Evolutionary conservation across 78 protist genomes (phyloP).

Genomic region (Dictyostelium capitatum): DNA sequence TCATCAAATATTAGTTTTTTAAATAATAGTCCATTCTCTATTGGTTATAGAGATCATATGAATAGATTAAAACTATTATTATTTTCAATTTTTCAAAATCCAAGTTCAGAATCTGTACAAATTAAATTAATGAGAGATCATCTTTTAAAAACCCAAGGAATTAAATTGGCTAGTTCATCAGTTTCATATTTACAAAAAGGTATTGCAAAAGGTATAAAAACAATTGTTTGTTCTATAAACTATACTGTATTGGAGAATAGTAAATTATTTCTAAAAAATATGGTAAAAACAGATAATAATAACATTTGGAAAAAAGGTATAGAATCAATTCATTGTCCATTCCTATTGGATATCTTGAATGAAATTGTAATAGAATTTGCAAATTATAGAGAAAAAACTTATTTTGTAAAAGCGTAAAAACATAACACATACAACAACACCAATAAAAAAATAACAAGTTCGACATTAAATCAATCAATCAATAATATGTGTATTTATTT

Average conservation of each 20-base stretch:
- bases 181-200: conserved; percentile 33
- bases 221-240: neutral
- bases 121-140: conserved; percentile 26
- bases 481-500: too few species aligned
- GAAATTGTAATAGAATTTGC: conserved; percentile 39
- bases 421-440: too few species aligned
- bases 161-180: neutral
- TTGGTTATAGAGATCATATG: conserved; percentile 37
- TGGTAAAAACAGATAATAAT: conserved; percentile 3
- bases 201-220: conserved; percentile 33
- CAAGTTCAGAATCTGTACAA: conserved; percentile 30
- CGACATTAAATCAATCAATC: too few species aligned
- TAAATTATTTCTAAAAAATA: conserved; percentile 8
- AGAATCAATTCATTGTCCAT: conserved; percentile 36
- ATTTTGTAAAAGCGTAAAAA: neutral
- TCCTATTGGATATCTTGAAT: conserved; percentile 11
- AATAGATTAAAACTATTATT: conserved; percentile 34
- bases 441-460: neutral
- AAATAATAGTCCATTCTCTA: conserved; percentile 35
- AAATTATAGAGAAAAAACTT: neutral
- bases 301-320: conserved; percentile 52
- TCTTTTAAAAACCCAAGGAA: neutral
- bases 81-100: conserved; percentile 39
- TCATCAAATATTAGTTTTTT: conserved; percentile 26
- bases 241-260: conserved; percentile 15